These are phyloP conservation scores for Papiliotrema terrestris DNA, from an alignment of 1,284 basidiomycete species.

Conservation along the genomic window DNA sequence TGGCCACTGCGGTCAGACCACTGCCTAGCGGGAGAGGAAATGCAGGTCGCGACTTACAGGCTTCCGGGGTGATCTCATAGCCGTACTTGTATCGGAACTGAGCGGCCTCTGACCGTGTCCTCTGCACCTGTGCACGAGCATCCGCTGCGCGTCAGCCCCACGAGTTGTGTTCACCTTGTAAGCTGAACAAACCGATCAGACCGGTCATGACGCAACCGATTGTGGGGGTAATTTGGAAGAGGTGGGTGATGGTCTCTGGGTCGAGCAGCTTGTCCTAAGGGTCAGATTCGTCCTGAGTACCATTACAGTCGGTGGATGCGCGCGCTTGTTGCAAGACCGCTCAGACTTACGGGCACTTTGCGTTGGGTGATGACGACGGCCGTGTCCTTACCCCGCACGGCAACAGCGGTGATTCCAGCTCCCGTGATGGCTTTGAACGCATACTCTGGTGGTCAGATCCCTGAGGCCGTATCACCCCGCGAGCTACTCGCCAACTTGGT, in stretches of 20 bases:
- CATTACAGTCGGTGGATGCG: no score
- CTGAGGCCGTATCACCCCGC: not conserved
- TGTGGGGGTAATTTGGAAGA: constrained; percentile 92
- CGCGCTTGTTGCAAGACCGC: not conserved
- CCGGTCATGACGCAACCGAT: constrained; percentile 99
- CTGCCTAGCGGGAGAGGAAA: not conserved
- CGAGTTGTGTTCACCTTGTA: not conserved
- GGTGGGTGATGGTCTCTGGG: constrained; percentile 87
- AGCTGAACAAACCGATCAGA: constrained; percentile 65
- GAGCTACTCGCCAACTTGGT: constrained; percentile 83
- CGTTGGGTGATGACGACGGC: constrained; percentile 95
- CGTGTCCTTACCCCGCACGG: constrained; percentile 91
- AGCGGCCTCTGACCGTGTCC: constrained; percentile 87
- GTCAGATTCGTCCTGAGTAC: not conserved
- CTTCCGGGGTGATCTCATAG: constrained; percentile 95
- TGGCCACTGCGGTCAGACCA: constrained; percentile 59
- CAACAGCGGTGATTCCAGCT: constrained; percentile 89
- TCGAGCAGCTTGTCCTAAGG: constrained; percentile 94
- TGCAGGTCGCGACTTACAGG: constrained; percentile 48
- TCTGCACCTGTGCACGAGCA: constrained; percentile 82
- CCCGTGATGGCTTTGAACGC: constrained; percentile 99
- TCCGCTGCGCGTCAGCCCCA: constrained; percentile 61
- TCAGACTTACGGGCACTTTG: constrained; percentile 78
- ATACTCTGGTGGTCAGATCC: constrained; percentile 65
- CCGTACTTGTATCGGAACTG: constrained; percentile 96